Conservation (phyloP, 768 basidiomycete species). For the Mycena filopes region DNA sequence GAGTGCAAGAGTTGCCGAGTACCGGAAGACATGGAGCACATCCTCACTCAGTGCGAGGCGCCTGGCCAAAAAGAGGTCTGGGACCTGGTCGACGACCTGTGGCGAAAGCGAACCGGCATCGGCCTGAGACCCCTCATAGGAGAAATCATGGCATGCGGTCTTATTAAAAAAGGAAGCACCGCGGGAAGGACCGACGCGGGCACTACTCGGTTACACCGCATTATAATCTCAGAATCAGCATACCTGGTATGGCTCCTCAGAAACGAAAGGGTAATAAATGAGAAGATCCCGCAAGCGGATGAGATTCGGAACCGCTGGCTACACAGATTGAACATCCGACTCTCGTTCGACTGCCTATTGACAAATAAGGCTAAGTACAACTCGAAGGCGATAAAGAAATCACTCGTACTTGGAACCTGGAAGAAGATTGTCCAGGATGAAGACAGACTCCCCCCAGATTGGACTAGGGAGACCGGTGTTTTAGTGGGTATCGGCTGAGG, state of each 20-base stretch:
- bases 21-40: slow-evolving; percentile 2
- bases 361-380: not conserved
- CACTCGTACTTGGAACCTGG: slow-evolving; percentile 1
- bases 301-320: slow-evolving; percentile 33
- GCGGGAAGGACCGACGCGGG: not conserved
- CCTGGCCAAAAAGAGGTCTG: too few relatives aligned
- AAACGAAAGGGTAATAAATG: slow-evolving; percentile 7
- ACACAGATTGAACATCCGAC: slow-evolving; percentile 21
- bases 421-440: not conserved
- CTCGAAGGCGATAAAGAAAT: not conserved
- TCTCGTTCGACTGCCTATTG: not conserved
- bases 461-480: too few relatives aligned
- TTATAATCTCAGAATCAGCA: slow-evolving; percentile 23
- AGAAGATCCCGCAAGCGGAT: not conserved
- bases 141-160: slow-evolving; percentile 21
- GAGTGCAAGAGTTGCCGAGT: not conserved
- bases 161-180: slow-evolving; percentile 3
- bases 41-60: not conserved
- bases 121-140: not conserved
- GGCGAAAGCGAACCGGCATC: not conserved
- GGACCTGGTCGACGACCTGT: not conserved
- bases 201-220: slow-evolving; percentile 8
- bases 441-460: slow-evolving; percentile 11
- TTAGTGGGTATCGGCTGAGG: too few relatives aligned
- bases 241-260: slow-evolving; percentile 25